These are phyloP conservation scores for Curvularia verruculosa DNA, from an alignment of 2,329 filamentous ascomycete species.

Conservation along the genomic window DNA sequence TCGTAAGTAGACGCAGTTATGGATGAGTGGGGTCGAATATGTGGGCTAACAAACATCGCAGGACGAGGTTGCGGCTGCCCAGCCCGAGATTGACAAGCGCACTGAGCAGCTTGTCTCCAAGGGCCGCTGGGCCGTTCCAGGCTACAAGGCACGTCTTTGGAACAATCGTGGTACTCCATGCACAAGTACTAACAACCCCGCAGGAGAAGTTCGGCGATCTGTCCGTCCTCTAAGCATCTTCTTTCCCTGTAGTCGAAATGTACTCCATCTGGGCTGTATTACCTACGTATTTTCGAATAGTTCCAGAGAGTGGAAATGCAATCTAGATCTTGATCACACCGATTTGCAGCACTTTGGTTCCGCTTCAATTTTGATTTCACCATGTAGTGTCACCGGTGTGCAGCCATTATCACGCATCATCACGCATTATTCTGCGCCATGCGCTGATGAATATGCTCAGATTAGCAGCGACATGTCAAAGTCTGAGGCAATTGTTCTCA, in stretches of 20 bases:
- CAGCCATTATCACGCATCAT: neutral
- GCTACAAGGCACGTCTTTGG: conserved; percentile 83
- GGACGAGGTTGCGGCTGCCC: conserved; percentile 94
- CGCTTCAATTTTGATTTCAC: neutral
- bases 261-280: conserved; percentile 48
- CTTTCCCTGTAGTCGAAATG: conserved; percentile 34
- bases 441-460: neutral
- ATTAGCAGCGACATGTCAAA: neutral
- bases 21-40: conserved; percentile 8
- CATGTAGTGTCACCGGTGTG: neutral
- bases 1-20: conserved; percentile 69
- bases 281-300: conserved; percentile 50
- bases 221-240: conserved; percentile 77
- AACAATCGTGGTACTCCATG: neutral
- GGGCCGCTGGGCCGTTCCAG: conserved; percentile 96
- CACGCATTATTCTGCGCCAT: neutral
- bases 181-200: conserved; percentile 55
- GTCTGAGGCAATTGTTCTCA: neutral
- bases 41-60: conserved; percentile 50
- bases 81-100: conserved; percentile 97
- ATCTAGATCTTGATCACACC: conserved; percentile 20
- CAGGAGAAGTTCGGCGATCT: conserved; percentile 99
- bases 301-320: conserved; percentile 42
- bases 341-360: neutral
- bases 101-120: conserved; percentile 92